phyloP scores from a whole-genome alignment of 2,329 filamentous ascomycete genomes.

The Tolypocladium nubicola region DNA sequence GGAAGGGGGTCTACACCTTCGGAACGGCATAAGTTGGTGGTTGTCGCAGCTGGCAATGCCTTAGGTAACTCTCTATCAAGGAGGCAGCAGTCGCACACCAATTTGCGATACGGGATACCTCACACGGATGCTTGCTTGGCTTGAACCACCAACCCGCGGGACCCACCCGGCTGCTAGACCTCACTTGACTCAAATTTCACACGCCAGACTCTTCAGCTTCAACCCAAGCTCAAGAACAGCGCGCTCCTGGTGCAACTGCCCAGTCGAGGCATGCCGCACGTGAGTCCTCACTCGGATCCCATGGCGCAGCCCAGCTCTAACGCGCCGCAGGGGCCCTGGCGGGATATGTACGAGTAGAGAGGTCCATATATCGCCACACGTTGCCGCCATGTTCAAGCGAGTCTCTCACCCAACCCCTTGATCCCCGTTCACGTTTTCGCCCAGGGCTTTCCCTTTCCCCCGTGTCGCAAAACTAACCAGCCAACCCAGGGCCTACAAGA shows the following conservation, averaged over 20 bases:
- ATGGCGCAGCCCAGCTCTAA: background rate
- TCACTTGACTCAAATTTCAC: background rate
- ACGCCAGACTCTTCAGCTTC: background rate
- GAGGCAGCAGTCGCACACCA: background rate
- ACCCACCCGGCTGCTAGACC: background rate
- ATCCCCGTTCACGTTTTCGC: background rate
- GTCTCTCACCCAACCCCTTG: background rate
- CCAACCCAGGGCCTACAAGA: conserved; percentile 52
- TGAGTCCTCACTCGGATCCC: background rate
- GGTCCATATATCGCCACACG: background rate
- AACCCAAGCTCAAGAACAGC: background rate
- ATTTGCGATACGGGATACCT: background rate
- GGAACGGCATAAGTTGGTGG: too few species aligned
- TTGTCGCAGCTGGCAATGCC: too few species aligned
- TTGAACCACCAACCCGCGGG: background rate
- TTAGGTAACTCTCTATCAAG: background rate
- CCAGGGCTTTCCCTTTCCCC: background rate
- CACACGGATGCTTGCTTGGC: background rate
- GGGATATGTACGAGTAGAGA: background rate
- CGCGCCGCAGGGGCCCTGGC: background rate
- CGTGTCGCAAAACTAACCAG: background rate
- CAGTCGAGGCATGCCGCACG: background rate
- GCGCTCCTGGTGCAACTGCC: background rate
- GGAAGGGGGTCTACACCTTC: too few species aligned
- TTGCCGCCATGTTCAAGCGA: conserved; percentile 8